Evolutionary conservation across 345 rosid species (phyloP).

Genomic region (Brassica carinata): DNA sequence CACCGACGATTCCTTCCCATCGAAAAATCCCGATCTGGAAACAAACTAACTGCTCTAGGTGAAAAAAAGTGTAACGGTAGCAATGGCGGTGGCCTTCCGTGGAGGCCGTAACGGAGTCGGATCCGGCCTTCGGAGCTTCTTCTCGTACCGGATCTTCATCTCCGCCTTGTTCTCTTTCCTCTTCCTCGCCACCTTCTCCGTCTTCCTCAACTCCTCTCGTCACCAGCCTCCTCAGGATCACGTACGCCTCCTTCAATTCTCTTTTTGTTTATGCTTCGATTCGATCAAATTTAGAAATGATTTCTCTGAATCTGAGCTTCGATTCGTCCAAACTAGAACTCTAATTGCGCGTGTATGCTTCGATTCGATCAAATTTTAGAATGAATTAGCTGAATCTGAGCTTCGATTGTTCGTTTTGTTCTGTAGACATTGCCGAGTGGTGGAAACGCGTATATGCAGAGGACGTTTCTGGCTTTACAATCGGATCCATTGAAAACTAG

Average conservation of each 20-base stretch:
- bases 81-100: conserved; percentile 81
- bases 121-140: conserved; percentile 61
- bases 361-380: conserved; percentile 11
- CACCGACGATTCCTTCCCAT: conserved; percentile 17
- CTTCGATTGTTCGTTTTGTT: conserved; percentile 1
- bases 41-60: neutral
- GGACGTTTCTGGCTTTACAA: conserved; percentile 68
- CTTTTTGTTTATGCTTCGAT: conserved; percentile 32
- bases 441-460: conserved; percentile 63
- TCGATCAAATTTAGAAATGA: conserved; percentile 12
- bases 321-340: neutral
- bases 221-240: conserved; percentile 44
- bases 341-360: neutral
- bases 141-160: conserved; percentile 76
- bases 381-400: conserved; percentile 8
- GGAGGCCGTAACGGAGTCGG: conserved; percentile 63
- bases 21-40: neutral
- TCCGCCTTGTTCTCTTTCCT: conserved; percentile 58
- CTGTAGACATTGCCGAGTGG: conserved; percentile 57
- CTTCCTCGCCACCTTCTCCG: conserved; percentile 46
- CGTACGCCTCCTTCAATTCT: conserved; percentile 51
- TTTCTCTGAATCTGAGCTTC: conserved; percentile 13
- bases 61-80: neutral
- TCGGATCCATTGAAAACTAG: conserved; percentile 86
- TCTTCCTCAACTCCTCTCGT: conserved; percentile 64